Percentiles rank a stretch among this genome's conserved stretches.
These are phyloP conservation scores for Mortierella alpina DNA, from an alignment of 192 early-diverging fungal species.

Conservation along the genomic window DNA sequence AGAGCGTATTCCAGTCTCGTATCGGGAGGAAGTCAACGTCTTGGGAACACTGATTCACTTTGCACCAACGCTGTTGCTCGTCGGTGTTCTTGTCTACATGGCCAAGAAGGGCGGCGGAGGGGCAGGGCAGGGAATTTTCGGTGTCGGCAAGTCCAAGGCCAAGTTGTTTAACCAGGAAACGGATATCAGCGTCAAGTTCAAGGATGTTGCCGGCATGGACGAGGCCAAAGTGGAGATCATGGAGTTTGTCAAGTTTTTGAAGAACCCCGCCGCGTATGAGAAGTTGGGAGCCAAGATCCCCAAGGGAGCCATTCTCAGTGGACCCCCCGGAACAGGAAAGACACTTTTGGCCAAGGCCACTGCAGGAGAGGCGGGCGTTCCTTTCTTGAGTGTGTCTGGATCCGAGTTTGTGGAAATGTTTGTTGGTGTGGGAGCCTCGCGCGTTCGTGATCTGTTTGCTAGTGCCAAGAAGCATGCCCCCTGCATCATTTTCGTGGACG, in stretches of 20 bases:
- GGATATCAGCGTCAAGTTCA: slow-evolving; percentile 96
- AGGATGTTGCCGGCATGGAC: slow-evolving; percentile 99
- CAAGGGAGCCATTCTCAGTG: slow-evolving; percentile 96
- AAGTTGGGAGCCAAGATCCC: slow-evolving; percentile 98
- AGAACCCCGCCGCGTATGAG: slow-evolving; percentile 93
- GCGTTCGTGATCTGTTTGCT: slow-evolving; percentile 97
- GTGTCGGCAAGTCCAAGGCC: slow-evolving; percentile 95
- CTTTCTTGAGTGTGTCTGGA: slow-evolving; percentile 97
- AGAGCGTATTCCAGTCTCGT: slow-evolving; percentile 95
- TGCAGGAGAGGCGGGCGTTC: slow-evolving; percentile 97
- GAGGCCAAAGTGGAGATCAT: slow-evolving; percentile 99
- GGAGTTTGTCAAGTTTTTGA: slow-evolving; percentile 99
- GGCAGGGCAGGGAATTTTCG: slow-evolving; percentile 90
- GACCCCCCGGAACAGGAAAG: slow-evolving; percentile 96
- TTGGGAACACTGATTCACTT: slow-evolving; percentile 87
- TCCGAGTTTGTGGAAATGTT: slow-evolving; percentile 99
- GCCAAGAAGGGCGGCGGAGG: slow-evolving; percentile 81
- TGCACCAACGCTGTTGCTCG: slow-evolving; percentile 91
- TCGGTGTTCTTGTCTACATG: slow-evolving; percentile 91
- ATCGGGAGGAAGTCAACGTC: slow-evolving; percentile 84
- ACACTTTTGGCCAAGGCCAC: slow-evolving; percentile 99
- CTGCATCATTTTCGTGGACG: slow-evolving; percentile 99
- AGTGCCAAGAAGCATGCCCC: slow-evolving; percentile 98
- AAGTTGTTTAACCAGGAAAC: slow-evolving; percentile 98
- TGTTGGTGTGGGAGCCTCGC: slow-evolving; percentile 97